Evolutionary conservation across 2,329 filamentous ascomycete species (phyloP).

Genomic region (Ascochyta clinopodiicola): DNA sequence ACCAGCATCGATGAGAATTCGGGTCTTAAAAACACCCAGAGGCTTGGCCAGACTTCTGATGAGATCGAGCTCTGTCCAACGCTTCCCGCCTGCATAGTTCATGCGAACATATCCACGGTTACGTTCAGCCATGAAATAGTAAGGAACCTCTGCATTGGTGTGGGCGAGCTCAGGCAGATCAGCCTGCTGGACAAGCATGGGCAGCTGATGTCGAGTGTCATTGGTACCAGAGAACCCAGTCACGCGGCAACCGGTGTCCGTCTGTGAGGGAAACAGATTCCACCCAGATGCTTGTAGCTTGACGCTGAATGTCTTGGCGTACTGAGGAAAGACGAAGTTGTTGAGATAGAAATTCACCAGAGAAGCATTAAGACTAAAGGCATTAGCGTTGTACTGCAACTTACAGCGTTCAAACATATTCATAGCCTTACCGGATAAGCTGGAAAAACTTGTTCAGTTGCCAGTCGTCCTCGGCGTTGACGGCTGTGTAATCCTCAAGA

Average conservation of each 20-base stretch:
- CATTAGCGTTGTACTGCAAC: background rate
- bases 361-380: conserved; percentile 50
- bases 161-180: conserved; percentile 64
- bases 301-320: conserved; percentile 68
- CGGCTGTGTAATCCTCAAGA: conserved; percentile 59
- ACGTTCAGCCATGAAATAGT: conserved; percentile 61
- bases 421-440: conserved; percentile 20
- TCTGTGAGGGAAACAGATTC: conserved; percentile 58
- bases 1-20: conserved; percentile 68
- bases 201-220: conserved; percentile 66
- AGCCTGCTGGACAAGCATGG: conserved; percentile 66
- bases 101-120: conserved; percentile 58
- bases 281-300: conserved; percentile 72
- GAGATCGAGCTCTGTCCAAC: conserved; percentile 56
- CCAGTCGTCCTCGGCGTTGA: conserved; percentile 65
- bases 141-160: conserved; percentile 69
- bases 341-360: conserved; percentile 71
- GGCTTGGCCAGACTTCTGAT: conserved; percentile 49
- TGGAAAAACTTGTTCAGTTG: conserved; percentile 56
- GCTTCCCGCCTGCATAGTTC: conserved; percentile 24
- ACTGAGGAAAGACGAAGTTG: conserved; percentile 68
- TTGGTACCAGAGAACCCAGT: conserved; percentile 78
- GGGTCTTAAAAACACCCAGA: conserved; percentile 43
- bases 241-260: conserved; percentile 49
- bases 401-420: background rate